Percentiles rank a stretch among this genome's conserved stretches.
Evolutionary conservation across 805 yeast species (phyloP).

Genomic region (Ogataea zsoltii): DNA sequence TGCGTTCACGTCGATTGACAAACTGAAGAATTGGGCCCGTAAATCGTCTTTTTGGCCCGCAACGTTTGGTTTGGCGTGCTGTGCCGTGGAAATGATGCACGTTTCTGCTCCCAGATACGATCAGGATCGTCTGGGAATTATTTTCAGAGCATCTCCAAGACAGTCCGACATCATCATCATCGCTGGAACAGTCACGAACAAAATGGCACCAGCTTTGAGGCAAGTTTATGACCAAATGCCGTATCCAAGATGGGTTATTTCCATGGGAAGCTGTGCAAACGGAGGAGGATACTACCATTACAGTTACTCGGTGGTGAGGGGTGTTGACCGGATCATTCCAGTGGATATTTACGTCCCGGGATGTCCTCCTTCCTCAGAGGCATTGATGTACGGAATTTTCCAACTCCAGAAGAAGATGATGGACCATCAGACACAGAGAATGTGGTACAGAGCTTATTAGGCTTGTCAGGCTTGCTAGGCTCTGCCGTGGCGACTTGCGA

Average conservation of each 20-base stretch:
- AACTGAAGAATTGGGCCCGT: slow-evolving; percentile 87
- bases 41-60: slow-evolving; percentile 94
- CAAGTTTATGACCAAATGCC: slow-evolving; percentile 95
- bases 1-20: slow-evolving; percentile 78
- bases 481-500: no score
- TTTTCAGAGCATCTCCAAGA: slow-evolving; percentile 92
- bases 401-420: slow-evolving; percentile 90
- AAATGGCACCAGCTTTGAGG: slow-evolving; percentile 92
- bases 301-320: slow-evolving; percentile 85
- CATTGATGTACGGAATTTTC: slow-evolving; percentile 87
- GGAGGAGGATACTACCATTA: slow-evolving; percentile 94
- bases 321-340: slow-evolving; percentile 86
- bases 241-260: slow-evolving; percentile 91
- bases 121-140: slow-evolving; percentile 88
- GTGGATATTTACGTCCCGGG: slow-evolving; percentile 92
- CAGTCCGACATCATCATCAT: slow-evolving; percentile 91
- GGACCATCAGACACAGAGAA: slow-evolving; percentile 73
- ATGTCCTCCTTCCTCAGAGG: slow-evolving; percentile 90
- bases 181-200: slow-evolving; percentile 88
- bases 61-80: slow-evolving; percentile 88
- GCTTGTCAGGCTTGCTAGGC: no score
- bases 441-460: slow-evolving; percentile 76
- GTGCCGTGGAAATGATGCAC: slow-evolving; percentile 96
- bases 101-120: slow-evolving; percentile 88
- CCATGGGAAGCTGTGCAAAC: slow-evolving; percentile 93